These are phyloP conservation scores for Neurospora africana DNA, from an alignment of 495 filamentous ascomycete species.

Conservation along the genomic window DNA sequence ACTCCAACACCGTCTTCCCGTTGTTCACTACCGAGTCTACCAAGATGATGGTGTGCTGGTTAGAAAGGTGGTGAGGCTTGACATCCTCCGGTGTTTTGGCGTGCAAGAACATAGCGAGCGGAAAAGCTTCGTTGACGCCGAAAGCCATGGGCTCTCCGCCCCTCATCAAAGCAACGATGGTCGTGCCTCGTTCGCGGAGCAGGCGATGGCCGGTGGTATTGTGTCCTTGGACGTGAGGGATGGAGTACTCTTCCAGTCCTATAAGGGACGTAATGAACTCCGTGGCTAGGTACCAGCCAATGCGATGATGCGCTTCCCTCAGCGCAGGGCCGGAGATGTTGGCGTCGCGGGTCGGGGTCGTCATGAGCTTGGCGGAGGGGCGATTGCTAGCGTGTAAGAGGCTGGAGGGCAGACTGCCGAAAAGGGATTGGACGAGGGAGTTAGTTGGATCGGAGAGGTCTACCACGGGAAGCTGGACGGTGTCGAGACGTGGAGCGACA, in stretches of 20 bases:
- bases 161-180: slow-evolving; percentile 55
- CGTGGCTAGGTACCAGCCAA: slow-evolving; percentile 45
- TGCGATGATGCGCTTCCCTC: slow-evolving; percentile 39
- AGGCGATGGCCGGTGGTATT: slow-evolving; percentile 42
- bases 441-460: slow-evolving; percentile 18
- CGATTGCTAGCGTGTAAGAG: slow-evolving; percentile 37
- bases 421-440: not conserved
- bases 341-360: slow-evolving; percentile 47
- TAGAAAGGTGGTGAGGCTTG: slow-evolving; percentile 30
- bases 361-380: slow-evolving; percentile 42
- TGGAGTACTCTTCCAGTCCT: slow-evolving; percentile 42
- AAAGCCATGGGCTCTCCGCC: slow-evolving; percentile 59
- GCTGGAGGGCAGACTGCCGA: not conserved
- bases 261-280: slow-evolving; percentile 39
- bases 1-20: slow-evolving; percentile 42
- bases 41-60: slow-evolving; percentile 35
- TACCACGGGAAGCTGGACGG: slow-evolving; percentile 33
- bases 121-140: slow-evolving; percentile 48
- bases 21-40: slow-evolving; percentile 57
- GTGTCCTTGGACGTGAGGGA: slow-evolving; percentile 45
- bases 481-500: slow-evolving; percentile 34
- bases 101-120: slow-evolving; percentile 46
- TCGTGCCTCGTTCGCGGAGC: slow-evolving; percentile 36
- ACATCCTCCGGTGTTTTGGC: slow-evolving; percentile 39
- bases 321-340: slow-evolving; percentile 34